Evolutionary conservation across 192 early-diverging fungal species (phyloP).

Genomic region (Cetraspora pellucida): DNA sequence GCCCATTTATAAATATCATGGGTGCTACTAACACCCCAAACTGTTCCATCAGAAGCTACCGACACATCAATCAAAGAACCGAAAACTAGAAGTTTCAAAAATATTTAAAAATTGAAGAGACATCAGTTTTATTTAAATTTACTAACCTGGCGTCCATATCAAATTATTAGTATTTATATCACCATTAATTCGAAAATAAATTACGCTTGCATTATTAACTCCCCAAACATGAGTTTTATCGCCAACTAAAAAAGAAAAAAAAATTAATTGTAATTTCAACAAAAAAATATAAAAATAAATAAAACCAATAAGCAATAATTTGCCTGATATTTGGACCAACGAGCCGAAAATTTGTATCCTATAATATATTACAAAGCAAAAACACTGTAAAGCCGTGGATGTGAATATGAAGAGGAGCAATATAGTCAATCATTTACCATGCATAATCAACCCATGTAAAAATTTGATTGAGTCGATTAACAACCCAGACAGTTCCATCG

Average conservation of each 20-base stretch:
- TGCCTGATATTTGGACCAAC: not conserved
- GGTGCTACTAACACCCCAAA: not conserved
- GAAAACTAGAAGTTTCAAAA: not conserved
- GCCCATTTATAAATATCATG: not conserved
- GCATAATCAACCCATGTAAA: not conserved
- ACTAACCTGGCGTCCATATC: not conserved
- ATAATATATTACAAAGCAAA: constrained; percentile 1
- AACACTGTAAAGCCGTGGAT: not conserved
- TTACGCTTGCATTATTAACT: not conserved
- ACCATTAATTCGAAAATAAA: not conserved
- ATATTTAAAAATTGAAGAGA: not conserved
- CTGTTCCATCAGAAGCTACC: not conserved
- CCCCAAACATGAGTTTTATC: not conserved
- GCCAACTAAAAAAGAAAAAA: not conserved
- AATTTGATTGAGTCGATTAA: not conserved
- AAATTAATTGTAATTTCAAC: not conserved
- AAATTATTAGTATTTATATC: not conserved
- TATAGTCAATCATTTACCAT: not conserved
- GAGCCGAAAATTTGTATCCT: not conserved
- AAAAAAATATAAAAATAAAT: too few relatives aligned
- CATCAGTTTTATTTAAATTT: not conserved
- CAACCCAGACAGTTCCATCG: not conserved
- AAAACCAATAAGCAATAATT: not conserved
- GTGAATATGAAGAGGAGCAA: not conserved
- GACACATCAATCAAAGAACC: not conserved